Conservation (phyloP, 2,329 filamentous ascomycete genomes). For the Aspergillus pseudotamarii region DNA sequence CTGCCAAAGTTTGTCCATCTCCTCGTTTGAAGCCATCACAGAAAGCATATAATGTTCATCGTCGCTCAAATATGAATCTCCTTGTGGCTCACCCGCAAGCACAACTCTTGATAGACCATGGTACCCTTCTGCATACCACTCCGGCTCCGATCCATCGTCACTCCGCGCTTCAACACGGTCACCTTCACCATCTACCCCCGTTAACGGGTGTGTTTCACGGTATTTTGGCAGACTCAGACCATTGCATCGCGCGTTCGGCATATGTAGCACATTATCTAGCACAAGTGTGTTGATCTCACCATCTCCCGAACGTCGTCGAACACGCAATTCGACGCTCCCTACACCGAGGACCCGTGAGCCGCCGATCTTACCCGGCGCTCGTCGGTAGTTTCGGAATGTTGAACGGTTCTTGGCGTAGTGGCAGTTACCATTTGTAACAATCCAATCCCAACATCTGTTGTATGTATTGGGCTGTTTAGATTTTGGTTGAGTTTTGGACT, state of each 20-base stretch:
- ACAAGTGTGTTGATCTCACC: conserved; percentile 16
- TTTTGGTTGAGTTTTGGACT: not conserved
- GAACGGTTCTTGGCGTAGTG: conserved; percentile 28
- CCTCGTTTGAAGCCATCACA: conserved; percentile 19
- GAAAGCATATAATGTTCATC: conserved; percentile 12
- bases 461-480: not conserved
- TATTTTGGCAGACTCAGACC: conserved; percentile 21
- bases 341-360: conserved; percentile 22
- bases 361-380: conserved; percentile 21
- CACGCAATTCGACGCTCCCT: conserved; percentile 20
- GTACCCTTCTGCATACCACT: conserved; percentile 21
- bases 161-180: conserved; percentile 13
- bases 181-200: conserved; percentile 7
- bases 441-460: conserved; percentile 25
- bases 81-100: conserved; percentile 19
- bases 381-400: conserved; percentile 23
- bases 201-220: conserved; percentile 8
- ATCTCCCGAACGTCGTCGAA: conserved; percentile 18
- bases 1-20: conserved; percentile 19
- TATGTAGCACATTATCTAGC: conserved; percentile 23
- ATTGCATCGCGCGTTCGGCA: conserved; percentile 24
- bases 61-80: conserved; percentile 12
- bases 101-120: conserved; percentile 17
- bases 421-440: conserved; percentile 19
- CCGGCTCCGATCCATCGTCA: conserved; percentile 14